A percentile compares a stretch with the other conserved stretches of the same genome.
Evolutionary conservation across 257 asterid genomes (phyloP).

Genomic region (Pogostemon cablin): DNA sequence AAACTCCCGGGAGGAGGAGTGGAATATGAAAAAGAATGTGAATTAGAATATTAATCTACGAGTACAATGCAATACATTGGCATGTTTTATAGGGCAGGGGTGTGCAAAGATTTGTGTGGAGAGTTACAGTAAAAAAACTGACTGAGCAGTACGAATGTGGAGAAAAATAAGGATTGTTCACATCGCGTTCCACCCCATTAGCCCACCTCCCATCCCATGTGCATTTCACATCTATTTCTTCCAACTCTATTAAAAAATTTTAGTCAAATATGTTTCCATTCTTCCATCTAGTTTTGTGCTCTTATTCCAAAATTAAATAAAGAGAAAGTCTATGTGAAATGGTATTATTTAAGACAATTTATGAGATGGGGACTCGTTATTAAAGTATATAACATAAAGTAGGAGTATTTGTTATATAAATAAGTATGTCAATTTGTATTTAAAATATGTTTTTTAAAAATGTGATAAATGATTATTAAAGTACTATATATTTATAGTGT

Average conservation of each 20-base stretch:
- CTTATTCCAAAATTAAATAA: neutral
- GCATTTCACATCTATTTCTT: conserved; percentile 27
- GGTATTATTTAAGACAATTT: neutral
- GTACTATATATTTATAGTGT: too few species aligned
- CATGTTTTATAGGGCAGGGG: neutral
- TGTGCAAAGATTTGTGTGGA: neutral
- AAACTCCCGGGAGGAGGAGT: too few species aligned
- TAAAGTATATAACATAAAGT: too few species aligned
- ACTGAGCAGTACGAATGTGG: conserved; percentile 28
- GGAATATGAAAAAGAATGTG: too few species aligned
- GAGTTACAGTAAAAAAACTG: conserved; percentile 27
- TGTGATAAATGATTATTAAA: too few species aligned
- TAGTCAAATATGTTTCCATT: neutral
- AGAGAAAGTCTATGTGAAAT: neutral
- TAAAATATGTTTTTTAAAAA: too few species aligned
- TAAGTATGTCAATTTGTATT: too few species aligned
- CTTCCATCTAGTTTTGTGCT: neutral
- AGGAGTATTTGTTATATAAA: too few species aligned
- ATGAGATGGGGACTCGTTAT: neutral
- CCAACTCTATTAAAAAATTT: neutral
- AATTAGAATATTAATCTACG: too few species aligned
- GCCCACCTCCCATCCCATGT: conserved; percentile 32
- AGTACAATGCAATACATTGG: neutral
- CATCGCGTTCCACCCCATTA: conserved; percentile 21
- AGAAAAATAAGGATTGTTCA: conserved; percentile 40